A percentile compares a stretch with the other conserved stretches of the same genome.
Conservation (phyloP, 495 filamentous ascomycete genomes). For the Neurospora sublineolata region DNA sequence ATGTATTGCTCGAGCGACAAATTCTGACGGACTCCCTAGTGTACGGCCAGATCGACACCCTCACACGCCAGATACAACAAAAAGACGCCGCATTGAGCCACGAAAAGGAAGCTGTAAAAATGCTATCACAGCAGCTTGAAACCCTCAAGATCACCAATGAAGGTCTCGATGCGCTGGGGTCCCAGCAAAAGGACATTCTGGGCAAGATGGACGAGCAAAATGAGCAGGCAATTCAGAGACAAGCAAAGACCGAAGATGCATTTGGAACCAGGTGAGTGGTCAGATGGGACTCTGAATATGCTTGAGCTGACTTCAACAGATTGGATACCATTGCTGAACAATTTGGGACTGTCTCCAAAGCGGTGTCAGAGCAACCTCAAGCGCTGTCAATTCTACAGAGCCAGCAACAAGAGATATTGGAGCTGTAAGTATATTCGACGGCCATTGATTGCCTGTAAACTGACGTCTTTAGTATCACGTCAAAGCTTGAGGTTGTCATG, state of each 20-base stretch:
- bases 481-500: constrained; percentile 10
- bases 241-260: constrained; percentile 3
- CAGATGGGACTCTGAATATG: background rate
- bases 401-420: background rate
- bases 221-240: constrained; percentile 1
- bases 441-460: background rate
- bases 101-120: constrained; percentile 13
- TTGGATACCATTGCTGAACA: constrained; percentile 5
- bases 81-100: constrained; percentile 20
- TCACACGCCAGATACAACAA: constrained; percentile 14
- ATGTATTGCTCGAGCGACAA: background rate
- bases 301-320: background rate
- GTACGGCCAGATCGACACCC: constrained; percentile 12
- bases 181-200: constrained; percentile 23
- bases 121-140: constrained; percentile 17
- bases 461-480: constrained; percentile 7
- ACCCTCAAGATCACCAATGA: constrained; percentile 16
- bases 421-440: background rate
- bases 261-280: constrained; percentile 1
- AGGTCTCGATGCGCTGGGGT: constrained; percentile 15
- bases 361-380: constrained; percentile 2
- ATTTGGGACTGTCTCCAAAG: constrained; percentile 3
- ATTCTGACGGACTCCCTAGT: constrained; percentile 14
- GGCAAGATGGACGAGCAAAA: constrained; percentile 16
- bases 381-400: constrained; percentile 1